These are phyloP conservation scores for Mixia osmundae DNA, from an alignment of 1,284 basidiomycete species.

Conservation along the genomic window DNA sequence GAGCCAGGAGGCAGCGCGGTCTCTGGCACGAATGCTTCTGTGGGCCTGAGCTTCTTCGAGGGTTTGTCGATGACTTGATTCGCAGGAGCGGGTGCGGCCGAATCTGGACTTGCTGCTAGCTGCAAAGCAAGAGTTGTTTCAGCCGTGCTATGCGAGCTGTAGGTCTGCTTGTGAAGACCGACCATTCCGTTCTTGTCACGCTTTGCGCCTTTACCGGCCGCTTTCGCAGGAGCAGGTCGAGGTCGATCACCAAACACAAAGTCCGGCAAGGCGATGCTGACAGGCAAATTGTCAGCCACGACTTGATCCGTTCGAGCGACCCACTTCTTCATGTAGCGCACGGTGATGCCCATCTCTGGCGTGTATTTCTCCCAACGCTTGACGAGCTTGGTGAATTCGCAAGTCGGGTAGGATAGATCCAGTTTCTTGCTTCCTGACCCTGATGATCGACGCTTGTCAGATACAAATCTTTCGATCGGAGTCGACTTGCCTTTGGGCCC, in stretches of 20 bases:
- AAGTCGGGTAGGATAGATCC: constrained; percentile 91
- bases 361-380: constrained; percentile 94
- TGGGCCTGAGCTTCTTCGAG: too few species aligned
- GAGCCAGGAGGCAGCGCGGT: too few species aligned
- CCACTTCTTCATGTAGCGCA: constrained; percentile 80
- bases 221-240: background rate
- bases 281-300: background rate
- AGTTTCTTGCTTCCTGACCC: constrained; percentile 31
- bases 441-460: constrained; percentile 3
- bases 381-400: constrained; percentile 83
- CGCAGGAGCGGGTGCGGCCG: too few species aligned
- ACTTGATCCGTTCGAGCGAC: background rate
- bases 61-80: too few species aligned
- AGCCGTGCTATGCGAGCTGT: too few species aligned
- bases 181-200: too few species aligned
- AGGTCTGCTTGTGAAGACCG: too few species aligned
- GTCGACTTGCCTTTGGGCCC: background rate
- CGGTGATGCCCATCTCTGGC: constrained; percentile 79
- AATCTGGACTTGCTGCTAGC: too few species aligned
- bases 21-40: too few species aligned
- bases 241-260: background rate
- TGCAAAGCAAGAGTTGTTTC: too few species aligned
- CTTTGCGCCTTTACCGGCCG: too few species aligned
- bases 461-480: background rate
- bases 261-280: background rate